Conservation (phyloP, 176 grass and related monocot species). For the Thalia dealbata region DNA sequence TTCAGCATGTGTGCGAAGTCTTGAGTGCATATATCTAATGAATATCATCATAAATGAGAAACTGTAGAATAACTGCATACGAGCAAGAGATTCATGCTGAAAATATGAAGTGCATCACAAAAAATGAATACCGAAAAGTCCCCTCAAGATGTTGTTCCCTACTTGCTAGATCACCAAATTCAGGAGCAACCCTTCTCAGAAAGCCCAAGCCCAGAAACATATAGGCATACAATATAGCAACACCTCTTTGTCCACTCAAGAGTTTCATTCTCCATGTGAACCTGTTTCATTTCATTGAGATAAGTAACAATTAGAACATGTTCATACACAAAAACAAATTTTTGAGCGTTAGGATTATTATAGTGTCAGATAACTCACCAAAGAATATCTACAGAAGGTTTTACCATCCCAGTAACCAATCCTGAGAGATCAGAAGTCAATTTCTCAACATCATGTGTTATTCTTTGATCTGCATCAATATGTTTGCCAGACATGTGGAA, state of each 20-base stretch:
- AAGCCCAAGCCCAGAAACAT: conserved; percentile 96
- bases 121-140: conserved; percentile 60
- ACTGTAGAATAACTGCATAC: neutral
- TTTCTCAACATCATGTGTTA: conserved; percentile 92
- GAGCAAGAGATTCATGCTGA: neutral
- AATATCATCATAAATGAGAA: conserved; percentile 4
- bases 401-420: conserved; percentile 97
- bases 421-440: conserved; percentile 90
- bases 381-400: conserved; percentile 91
- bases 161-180: conserved; percentile 86
- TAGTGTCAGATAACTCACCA: conserved; percentile 48
- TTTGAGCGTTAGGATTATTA: neutral
- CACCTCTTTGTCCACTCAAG: conserved; percentile 85
- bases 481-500: conserved; percentile 74
- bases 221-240: conserved; percentile 91
- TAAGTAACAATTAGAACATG: too few relatives aligned
- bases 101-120: neutral
- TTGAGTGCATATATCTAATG: conserved; percentile 87
- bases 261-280: conserved; percentile 99
- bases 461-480: conserved; percentile 93
- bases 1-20: conserved; percentile 89
- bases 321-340: conserved; percentile 1
- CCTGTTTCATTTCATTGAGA: conserved; percentile 23
- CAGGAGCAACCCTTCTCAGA: conserved; percentile 74
- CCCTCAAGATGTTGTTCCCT: conserved; percentile 96